Base-by-base conservation (phyloP, 2,329 filamentous ascomycete species). In the Coniella vitis region DNA sequence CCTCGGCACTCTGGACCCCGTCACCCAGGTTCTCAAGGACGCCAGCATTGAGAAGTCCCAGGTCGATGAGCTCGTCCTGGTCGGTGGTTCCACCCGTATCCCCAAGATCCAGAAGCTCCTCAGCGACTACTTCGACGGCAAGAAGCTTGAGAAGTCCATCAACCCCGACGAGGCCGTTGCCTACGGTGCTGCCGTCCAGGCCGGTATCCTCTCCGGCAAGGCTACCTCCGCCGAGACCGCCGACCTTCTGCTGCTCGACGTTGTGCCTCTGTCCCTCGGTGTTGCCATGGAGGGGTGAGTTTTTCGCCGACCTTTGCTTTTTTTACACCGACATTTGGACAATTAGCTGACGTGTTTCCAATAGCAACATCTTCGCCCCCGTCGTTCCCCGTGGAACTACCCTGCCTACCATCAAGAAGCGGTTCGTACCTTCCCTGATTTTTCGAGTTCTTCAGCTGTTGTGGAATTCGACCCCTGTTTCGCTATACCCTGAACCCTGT, bases 121-220 rank as follows among this genome's bases (percentile, higher is more conserved):
- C 60, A 90, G 85, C 76, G 93, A 98, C 74, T 96, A 90, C 83
- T 98, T 98, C 78, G 87, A 94, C 70, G 90, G 90, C 74, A 98
- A 98, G 89, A 96, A 98, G 86, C 88, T 96, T 60, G 91, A 97
- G 83, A 97, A 96, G 81, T 93, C 87, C 79, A 97, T 97, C 79
- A 98, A 98, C 83, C 93, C 93, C 64, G 93, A 98, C 68, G 93
- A 98, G 81, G 93, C 93, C 61, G 93, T 98, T 65, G 93, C 93
- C 63, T 96, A 96, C 75, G 93, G 93, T 84, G 93, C 93, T 58
- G 93, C 93, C 62, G 91, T 98, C 55, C 93, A 98, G 78, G 93
- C 93, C 60, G 93, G 90, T 83, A 96, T 98, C 69, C 85, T 98
- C 58, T 96, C 91, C 52, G 93, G 93, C 69, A 95, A 96, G 84